These are phyloP conservation scores for Sclerotinia sclerotiorum DNA, from an alignment of 2,329 filamentous ascomycete species.

Conservation along the genomic window DNA sequence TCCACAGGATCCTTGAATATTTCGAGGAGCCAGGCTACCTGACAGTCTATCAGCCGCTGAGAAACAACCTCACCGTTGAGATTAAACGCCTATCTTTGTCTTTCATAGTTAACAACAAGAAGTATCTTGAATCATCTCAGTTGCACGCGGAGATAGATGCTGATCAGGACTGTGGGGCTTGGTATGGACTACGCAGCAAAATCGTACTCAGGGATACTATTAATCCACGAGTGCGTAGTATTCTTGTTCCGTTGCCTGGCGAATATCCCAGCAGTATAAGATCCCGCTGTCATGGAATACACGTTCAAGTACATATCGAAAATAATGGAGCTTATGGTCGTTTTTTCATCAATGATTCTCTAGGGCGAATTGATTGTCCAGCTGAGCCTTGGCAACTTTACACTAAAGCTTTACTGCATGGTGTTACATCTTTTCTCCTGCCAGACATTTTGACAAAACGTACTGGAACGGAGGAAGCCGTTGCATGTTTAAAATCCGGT, in stretches of 20 bases:
- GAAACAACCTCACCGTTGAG: constrained; percentile 46
- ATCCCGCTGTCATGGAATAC: constrained; percentile 41
- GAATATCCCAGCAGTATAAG: constrained; percentile 21
- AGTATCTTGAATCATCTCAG: constrained; percentile 49
- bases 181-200: constrained; percentile 60
- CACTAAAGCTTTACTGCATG: constrained; percentile 59
- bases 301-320: constrained; percentile 46
- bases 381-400: constrained; percentile 56
- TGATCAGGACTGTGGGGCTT: constrained; percentile 59
- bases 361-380: constrained; percentile 58
- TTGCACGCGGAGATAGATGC: constrained; percentile 54
- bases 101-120: constrained; percentile 50
- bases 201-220: constrained; percentile 51
- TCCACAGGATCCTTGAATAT: constrained; percentile 48
- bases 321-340: constrained; percentile 46
- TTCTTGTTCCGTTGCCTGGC: constrained; percentile 54
- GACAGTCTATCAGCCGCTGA: constrained; percentile 48
- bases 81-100: constrained; percentile 53
- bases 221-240: constrained; percentile 47
- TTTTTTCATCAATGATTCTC: constrained; percentile 53
- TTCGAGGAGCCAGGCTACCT: constrained; percentile 51
- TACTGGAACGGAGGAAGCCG: constrained; percentile 62
- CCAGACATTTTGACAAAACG: constrained; percentile 57
- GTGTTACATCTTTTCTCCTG: constrained; percentile 57
- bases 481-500: constrained; percentile 51